Percentiles rank a stretch among this genome's conserved stretches.
Conservation (phyloP, 116 monocot genomes). For the Phalaenopsis hybrid region DNA sequence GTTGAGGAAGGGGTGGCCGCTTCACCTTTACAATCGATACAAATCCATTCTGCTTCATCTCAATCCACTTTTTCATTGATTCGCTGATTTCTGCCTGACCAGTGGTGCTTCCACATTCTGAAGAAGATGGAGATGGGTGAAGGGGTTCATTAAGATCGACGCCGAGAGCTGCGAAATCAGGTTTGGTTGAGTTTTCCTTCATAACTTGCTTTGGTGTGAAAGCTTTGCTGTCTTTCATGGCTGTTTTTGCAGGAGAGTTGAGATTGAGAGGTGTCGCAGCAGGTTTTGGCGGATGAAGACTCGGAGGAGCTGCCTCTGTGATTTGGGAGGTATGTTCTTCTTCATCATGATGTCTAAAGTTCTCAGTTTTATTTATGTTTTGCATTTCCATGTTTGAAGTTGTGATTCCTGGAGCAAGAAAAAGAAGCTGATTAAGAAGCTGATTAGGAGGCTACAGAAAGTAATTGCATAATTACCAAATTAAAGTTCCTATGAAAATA, state of each 20-base stretch:
- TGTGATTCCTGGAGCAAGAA: slow-evolving; percentile 15
- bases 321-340: background rate
- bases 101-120: slow-evolving; percentile 48
- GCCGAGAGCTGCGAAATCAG: background rate
- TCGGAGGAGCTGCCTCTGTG: background rate
- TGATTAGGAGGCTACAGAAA: background rate
- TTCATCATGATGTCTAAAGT: background rate
- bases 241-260: background rate
- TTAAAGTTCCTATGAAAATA: no score
- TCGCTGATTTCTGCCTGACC: slow-evolving; percentile 48
- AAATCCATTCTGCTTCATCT: slow-evolving; percentile 83
- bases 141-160: slow-evolving; percentile 47
- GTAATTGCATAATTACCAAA: no score
- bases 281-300: background rate
- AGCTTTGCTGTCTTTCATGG: no score
- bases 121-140: slow-evolving; percentile 10
- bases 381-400: background rate
- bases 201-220: background rate
- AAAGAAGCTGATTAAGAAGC: background rate
- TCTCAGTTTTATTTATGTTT: background rate
- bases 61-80: slow-evolving; percentile 63
- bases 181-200: background rate
- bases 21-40: slow-evolving; percentile 40
- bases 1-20: slow-evolving; percentile 19
- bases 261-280: slow-evolving; percentile 9